phyloP scores from a whole-genome alignment of 441 rosid genomes.

The Gossypium trilobum region DNA sequence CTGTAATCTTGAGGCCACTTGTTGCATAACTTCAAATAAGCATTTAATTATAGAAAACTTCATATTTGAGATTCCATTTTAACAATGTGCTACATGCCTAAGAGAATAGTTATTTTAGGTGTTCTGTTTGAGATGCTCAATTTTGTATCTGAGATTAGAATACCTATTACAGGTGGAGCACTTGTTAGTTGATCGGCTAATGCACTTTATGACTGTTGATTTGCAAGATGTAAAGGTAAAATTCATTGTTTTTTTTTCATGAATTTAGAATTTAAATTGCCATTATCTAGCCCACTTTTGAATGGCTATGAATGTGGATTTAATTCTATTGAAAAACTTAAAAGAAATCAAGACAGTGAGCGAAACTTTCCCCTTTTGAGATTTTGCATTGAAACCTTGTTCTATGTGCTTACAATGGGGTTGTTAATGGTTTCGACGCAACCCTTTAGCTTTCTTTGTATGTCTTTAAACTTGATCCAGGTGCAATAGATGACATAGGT shows the following conservation, averaged over 20 bases:
- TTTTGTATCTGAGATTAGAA: conserved; percentile 11
- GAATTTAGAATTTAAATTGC: conserved; percentile 6
- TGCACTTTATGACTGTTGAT: conserved; percentile 54
- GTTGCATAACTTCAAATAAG: background rate
- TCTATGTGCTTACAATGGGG: background rate
- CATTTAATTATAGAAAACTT: background rate
- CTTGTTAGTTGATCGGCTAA: conserved; percentile 62
- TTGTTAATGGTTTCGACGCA: background rate
- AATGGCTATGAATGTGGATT: background rate
- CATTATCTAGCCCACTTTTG: background rate
- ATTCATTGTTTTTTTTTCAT: background rate
- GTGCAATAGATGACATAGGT: background rate
- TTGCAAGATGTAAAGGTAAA: conserved; percentile 70
- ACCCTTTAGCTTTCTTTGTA: background rate
- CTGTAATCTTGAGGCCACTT: background rate
- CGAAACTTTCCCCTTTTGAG: background rate
- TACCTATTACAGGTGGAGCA: conserved; percentile 60
- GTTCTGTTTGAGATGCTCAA: conserved; percentile 2
- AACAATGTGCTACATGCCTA: background rate
- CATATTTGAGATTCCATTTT: background rate
- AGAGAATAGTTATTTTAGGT: background rate
- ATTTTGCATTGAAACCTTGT: background rate
- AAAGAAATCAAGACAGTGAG: background rate
- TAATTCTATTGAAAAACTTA: background rate
- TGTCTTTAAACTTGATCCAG: background rate